These are phyloP conservation scores for Fallopia convolvulus DNA, from an alignment of 148 eudicot species.

Conservation along the genomic window DNA sequence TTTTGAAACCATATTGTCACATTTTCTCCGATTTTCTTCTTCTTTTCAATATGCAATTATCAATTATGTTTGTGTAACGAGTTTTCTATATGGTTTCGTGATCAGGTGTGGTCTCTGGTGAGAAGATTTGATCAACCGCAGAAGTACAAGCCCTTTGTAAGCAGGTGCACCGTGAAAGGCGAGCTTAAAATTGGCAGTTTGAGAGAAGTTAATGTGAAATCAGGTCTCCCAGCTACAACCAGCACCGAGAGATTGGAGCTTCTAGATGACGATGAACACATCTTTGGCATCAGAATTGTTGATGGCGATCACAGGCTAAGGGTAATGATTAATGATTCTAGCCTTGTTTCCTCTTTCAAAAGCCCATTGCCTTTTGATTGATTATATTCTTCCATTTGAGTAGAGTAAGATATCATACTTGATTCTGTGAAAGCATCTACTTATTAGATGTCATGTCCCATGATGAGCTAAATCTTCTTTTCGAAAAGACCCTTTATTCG, in stretches of 20 bases:
- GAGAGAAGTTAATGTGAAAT: slow-evolving; percentile 55
- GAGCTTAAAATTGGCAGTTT: slow-evolving; percentile 55
- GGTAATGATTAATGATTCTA: slow-evolving; percentile 18
- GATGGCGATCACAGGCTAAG: slow-evolving; percentile 58
- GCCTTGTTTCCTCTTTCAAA: not conserved
- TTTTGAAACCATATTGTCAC: too few relatives aligned
- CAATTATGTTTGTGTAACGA: not conserved
- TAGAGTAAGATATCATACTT: too few relatives aligned
- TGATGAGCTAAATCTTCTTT: too few relatives aligned
- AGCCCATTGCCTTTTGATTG: not conserved
- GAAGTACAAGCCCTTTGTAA: slow-evolving; percentile 56
- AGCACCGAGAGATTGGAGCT: slow-evolving; percentile 59
- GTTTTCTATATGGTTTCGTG: not conserved
- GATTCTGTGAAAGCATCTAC: too few relatives aligned
- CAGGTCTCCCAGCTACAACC: slow-evolving; percentile 64
- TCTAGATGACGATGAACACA: slow-evolving; percentile 54
- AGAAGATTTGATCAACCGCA: slow-evolving; percentile 70
- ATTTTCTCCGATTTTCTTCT: too few relatives aligned
- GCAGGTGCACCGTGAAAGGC: slow-evolving; percentile 46
- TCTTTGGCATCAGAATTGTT: slow-evolving; percentile 43
- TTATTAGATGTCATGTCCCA: too few relatives aligned
- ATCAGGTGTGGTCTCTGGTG: slow-evolving; percentile 58
- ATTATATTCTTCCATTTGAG: too few relatives aligned
- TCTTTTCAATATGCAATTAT: too few relatives aligned
- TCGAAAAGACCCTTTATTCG: too few relatives aligned